Percentiles rank a stretch among this genome's conserved stretches.
phyloP scores from a whole-genome alignment of 805 yeast species.

The Candida maltosa region DNA sequence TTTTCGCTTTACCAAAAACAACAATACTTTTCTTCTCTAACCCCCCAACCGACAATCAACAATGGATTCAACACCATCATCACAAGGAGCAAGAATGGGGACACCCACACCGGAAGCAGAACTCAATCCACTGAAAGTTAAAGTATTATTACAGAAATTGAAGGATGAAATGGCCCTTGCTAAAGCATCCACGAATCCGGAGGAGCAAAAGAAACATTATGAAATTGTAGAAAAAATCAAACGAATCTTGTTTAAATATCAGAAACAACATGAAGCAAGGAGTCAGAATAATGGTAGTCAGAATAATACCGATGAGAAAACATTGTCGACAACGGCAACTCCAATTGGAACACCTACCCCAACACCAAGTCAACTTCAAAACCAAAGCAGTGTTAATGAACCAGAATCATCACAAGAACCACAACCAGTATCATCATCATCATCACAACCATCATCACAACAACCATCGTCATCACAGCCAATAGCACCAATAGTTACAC shows the following conservation, averaged over 20 bases:
- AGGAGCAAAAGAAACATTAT: slow-evolving; percentile 60
- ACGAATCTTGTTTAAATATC: slow-evolving; percentile 54
- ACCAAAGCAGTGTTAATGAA: not conserved
- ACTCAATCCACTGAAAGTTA: slow-evolving; percentile 47
- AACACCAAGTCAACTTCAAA: slow-evolving; percentile 2
- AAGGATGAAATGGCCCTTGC: slow-evolving; percentile 60
- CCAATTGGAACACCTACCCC: not conserved
- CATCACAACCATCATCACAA: not conserved
- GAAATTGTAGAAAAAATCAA: slow-evolving; percentile 63
- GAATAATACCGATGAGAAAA: not conserved
- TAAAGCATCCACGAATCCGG: slow-evolving; percentile 52
- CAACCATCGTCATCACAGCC: not conserved
- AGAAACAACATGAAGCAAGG: slow-evolving; percentile 39
- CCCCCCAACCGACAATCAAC: no score
- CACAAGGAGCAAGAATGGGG: not conserved
- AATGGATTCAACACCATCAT: no score
- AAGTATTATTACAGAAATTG: slow-evolving; percentile 58
- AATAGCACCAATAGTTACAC: not conserved
- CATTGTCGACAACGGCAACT: no score
- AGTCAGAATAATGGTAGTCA: not conserved
- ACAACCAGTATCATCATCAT: no score
- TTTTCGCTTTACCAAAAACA: slow-evolving; percentile 1
- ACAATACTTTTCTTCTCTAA: no score
- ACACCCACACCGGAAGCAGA: slow-evolving; percentile 16
- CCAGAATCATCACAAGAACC: not conserved